Percentiles rank a stretch among this genome's conserved stretches.
Conservation (phyloP, 2,329 filamentous ascomycete genomes). For the Sclerotinia minor region DNA sequence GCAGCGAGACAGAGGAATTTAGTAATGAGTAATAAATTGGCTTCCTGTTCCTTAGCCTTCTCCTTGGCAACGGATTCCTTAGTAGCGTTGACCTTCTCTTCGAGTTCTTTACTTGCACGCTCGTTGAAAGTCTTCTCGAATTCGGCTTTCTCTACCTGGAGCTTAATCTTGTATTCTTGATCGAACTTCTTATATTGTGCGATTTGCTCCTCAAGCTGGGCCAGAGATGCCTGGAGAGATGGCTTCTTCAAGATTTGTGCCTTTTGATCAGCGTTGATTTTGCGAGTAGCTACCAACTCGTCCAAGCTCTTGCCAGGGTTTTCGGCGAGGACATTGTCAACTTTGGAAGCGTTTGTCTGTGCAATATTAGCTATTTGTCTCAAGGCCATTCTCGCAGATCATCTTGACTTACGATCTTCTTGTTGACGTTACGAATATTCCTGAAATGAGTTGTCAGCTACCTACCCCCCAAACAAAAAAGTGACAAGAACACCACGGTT, state of each 20-base stretch:
- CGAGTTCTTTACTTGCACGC: slow-evolving; percentile 48
- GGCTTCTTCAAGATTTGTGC: slow-evolving; percentile 77
- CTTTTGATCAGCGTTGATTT: slow-evolving; percentile 81
- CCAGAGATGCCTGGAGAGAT: slow-evolving; percentile 64
- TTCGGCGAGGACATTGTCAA: slow-evolving; percentile 67
- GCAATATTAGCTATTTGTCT: slow-evolving; percentile 30
- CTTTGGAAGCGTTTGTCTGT: slow-evolving; percentile 70
- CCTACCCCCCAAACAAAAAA: not conserved
- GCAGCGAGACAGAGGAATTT: slow-evolving; percentile 81
- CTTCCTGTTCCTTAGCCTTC: slow-evolving; percentile 58
- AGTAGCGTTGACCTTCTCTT: slow-evolving; percentile 52
- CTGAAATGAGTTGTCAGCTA: slow-evolving; percentile 48
- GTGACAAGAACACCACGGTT: not conserved
- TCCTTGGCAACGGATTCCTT: slow-evolving; percentile 46
- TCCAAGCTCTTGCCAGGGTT: slow-evolving; percentile 71
- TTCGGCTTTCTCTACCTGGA: slow-evolving; percentile 58
- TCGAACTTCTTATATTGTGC: slow-evolving; percentile 74
- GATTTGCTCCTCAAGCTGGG: slow-evolving; percentile 72
- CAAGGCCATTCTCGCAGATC: not conserved
- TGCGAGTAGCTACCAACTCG: slow-evolving; percentile 66
- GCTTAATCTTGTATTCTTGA: slow-evolving; percentile 65
- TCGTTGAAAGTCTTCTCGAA: slow-evolving; percentile 58
- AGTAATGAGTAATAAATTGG: slow-evolving; percentile 69
- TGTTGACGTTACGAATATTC: slow-evolving; percentile 87
- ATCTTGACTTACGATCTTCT: slow-evolving; percentile 76